Percentiles rank a stretch among this genome's conserved stretches.
Evolutionary conservation across 164 flowering plant genomes (phyloP).

Genomic region (Stephania cephalantha): DNA sequence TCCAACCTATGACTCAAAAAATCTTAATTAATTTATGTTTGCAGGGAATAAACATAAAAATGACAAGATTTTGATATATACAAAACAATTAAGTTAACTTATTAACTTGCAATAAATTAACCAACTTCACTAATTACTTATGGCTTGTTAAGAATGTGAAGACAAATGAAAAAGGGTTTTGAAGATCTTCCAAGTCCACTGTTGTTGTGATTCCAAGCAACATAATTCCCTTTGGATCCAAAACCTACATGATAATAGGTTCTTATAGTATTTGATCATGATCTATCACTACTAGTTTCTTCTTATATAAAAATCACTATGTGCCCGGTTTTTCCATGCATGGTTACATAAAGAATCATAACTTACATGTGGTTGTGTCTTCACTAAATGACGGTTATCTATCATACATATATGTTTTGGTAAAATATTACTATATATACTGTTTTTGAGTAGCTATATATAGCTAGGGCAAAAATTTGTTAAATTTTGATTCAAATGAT

Average conservation of each 20-base stretch:
- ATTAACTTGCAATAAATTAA: not conserved
- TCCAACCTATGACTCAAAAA: slow-evolving; percentile 21
- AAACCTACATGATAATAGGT: not conserved
- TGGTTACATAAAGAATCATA: not conserved
- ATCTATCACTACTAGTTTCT: not conserved
- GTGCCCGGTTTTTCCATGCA: not conserved
- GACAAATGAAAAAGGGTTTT: slow-evolving; percentile 3
- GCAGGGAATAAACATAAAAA: slow-evolving; percentile 4
- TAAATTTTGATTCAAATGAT: no score
- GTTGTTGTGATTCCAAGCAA: slow-evolving; percentile 6
- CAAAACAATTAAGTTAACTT: not conserved
- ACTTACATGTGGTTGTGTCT: not conserved
- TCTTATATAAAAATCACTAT: not conserved
- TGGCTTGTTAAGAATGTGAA: not conserved
- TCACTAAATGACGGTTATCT: not conserved
- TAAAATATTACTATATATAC: not conserved
- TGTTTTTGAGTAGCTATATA: not conserved
- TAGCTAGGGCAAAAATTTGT: no score
- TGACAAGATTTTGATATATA: slow-evolving; percentile 2
- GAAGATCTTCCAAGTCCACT: slow-evolving; percentile 22
- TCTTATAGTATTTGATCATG: not conserved
- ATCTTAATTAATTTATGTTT: slow-evolving; percentile 3
- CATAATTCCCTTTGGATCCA: not conserved
- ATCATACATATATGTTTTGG: not conserved
- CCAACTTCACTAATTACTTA: not conserved